Evolutionary conservation across 169 alveolate species (phyloP).

Genomic region (Amoebophrya sp.): DNA sequence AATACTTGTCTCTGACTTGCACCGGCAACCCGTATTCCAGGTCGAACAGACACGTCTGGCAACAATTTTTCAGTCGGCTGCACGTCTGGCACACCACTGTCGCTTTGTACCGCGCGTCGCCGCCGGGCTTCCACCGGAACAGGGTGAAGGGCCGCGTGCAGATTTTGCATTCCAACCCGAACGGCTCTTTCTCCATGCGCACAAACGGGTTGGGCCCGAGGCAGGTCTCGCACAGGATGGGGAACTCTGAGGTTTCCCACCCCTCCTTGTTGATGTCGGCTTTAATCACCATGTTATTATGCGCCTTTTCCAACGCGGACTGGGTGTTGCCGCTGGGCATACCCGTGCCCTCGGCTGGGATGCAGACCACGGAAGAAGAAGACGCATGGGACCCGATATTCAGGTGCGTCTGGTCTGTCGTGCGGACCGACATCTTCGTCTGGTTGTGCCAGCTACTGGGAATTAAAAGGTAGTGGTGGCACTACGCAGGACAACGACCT

Average conservation of each 20-base stretch:
- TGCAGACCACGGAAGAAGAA: too few relatives aligned
- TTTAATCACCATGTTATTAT: conserved; percentile 65
- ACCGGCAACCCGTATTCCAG: conserved; percentile 94
- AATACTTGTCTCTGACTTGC: conserved; percentile 83
- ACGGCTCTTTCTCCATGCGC: conserved; percentile 87
- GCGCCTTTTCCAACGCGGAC: conserved; percentile 57
- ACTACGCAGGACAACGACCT: too few relatives aligned
- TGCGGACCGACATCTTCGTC: too few relatives aligned
- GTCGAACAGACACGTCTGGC: conserved; percentile 96
- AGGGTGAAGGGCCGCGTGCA: conserved; percentile 95
- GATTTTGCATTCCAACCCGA: conserved; percentile 91
- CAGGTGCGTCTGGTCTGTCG: too few relatives aligned
- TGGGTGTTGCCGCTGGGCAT: too few relatives aligned
- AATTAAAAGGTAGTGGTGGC: too few relatives aligned
- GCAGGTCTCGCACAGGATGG: conserved; percentile 94
- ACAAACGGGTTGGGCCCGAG: conserved; percentile 95
- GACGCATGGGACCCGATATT: not conserved
- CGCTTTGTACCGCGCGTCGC: conserved; percentile 83
- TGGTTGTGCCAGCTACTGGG: too few relatives aligned
- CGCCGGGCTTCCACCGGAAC: conserved; percentile 96
- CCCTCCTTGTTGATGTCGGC: conserved; percentile 60
- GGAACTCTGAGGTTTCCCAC: conserved; percentile 89
- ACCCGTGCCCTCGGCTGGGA: too few relatives aligned
- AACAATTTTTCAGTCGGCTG: conserved; percentile 94
- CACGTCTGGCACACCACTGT: conserved; percentile 95